A percentile compares a stretch with the other conserved stretches of the same genome.
These are phyloP conservation scores for Vicia sativa DNA, from an alignment of 306 rosid genomes.

Conservation along the genomic window DNA sequence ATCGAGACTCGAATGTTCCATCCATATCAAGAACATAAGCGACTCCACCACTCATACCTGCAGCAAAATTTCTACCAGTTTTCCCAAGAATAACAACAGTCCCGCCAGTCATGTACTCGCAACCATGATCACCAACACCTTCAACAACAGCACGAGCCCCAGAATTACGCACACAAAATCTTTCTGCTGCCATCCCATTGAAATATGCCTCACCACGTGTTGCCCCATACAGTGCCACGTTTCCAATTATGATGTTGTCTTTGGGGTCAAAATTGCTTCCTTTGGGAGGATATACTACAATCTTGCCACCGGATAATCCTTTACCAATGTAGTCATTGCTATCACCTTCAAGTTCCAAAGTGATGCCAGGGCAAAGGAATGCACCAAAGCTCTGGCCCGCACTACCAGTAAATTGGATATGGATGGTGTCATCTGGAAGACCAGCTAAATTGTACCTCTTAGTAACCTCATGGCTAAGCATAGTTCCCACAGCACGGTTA, in stretches of 20 bases:
- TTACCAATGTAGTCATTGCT: constrained; percentile 95
- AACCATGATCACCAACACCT: constrained; percentile 99
- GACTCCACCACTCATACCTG: constrained; percentile 99
- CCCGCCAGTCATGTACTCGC: constrained; percentile 99
- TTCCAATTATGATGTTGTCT: constrained; percentile 91
- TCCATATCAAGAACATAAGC: constrained; percentile 86
- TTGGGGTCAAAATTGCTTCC: constrained; percentile 86
- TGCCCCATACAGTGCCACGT: constrained; percentile 96
- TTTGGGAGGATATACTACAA: constrained; percentile 88
- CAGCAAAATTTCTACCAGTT: constrained; percentile 98
- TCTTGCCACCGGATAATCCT: constrained; percentile 96
- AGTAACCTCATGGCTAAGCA: constrained; percentile 99
- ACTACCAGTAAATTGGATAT: constrained; percentile 82
- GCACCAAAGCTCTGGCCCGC: constrained; percentile 99
- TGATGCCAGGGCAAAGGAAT: constrained; percentile 93
- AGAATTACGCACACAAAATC: constrained; percentile 96
- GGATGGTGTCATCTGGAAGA: constrained; percentile 91
- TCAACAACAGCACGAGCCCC: constrained; percentile 97
- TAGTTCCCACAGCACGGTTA: constrained; percentile 98
- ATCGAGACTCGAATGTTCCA: constrained; percentile 67
- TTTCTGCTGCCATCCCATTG: constrained; percentile 99
- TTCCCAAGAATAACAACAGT: constrained; percentile 90
- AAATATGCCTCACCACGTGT: constrained; percentile 94
- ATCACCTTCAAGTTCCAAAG: constrained; percentile 98
- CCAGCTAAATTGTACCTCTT: constrained; percentile 78